Conservation (phyloP, 2,329 filamentous ascomycete genomes). For the Zymoseptoria crescenta region DNA sequence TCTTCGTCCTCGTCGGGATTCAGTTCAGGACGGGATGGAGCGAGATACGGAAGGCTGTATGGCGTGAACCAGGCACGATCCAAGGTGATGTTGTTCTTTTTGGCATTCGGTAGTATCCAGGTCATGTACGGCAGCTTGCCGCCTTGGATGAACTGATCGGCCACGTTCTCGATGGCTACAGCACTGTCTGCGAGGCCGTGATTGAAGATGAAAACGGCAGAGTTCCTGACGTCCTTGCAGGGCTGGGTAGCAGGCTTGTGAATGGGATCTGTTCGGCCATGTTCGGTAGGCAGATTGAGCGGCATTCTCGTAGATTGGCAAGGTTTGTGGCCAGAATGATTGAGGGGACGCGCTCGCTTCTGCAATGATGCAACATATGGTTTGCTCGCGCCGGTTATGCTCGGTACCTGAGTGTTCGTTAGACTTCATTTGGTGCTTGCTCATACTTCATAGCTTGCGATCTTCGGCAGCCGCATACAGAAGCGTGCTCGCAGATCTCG, state of each 20-base stretch:
- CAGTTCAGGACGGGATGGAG: slow-evolving; percentile 35
- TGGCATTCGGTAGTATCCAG: slow-evolving; percentile 44
- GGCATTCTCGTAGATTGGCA: too few relatives aligned
- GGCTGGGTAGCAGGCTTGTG: slow-evolving; percentile 28
- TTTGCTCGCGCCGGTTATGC: too few relatives aligned
- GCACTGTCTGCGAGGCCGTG: slow-evolving; percentile 40
- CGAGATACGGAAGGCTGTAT: slow-evolving; percentile 29
- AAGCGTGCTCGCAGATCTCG: too few relatives aligned
- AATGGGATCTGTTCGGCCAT: slow-evolving; percentile 23
- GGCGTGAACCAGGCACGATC: slow-evolving; percentile 41
- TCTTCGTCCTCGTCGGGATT: slow-evolving; percentile 42
- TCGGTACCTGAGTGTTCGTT: too few relatives aligned
- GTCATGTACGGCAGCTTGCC: slow-evolving; percentile 39
- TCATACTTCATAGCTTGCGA: too few relatives aligned
- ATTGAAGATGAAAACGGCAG: slow-evolving; percentile 34
- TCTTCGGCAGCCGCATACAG: too few relatives aligned
- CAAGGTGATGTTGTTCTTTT: slow-evolving; percentile 37
- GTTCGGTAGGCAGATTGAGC: slow-evolving; percentile 1
- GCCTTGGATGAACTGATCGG: slow-evolving; percentile 40
- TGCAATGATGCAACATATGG: too few relatives aligned
- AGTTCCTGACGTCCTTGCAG: slow-evolving; percentile 24
- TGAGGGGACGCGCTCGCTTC: too few relatives aligned
- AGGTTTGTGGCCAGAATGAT: too few relatives aligned
- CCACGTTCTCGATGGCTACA: slow-evolving; percentile 35
- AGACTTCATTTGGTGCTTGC: too few relatives aligned